Conservation (phyloP, 2,329 filamentous ascomycete genomes). For the Aschersonia sp. region DNA sequence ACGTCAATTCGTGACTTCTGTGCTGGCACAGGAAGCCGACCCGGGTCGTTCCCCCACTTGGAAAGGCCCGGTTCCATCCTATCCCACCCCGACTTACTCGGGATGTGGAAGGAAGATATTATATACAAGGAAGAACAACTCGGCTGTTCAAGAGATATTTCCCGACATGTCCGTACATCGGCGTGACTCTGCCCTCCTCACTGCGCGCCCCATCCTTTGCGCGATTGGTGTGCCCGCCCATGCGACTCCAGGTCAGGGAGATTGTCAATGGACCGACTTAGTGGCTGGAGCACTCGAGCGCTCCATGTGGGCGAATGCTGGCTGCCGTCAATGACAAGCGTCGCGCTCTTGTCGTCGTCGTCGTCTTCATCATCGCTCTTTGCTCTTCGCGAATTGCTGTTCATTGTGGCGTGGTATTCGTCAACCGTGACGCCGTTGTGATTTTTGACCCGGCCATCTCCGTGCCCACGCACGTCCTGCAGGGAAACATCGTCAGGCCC, state of each 20-base stretch:
- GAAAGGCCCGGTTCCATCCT: no score
- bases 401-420: conserved; percentile 3
- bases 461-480: conserved; percentile 8
- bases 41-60: no score
- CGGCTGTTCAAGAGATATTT: no score
- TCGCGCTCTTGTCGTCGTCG: conserved; percentile 17
- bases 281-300: conserved; percentile 8
- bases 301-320: conserved; percentile 10
- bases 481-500: conserved; percentile 23
- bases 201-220: conserved; percentile 7
- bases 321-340: conserved; percentile 20
- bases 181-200: not conserved
- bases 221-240: conserved; percentile 7
- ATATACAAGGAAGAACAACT: no score
- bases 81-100: no score
- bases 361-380: not conserved
- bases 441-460: not conserved
- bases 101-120: no score
- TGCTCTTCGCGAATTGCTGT: not conserved
- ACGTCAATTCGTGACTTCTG: no score
- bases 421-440: conserved; percentile 8
- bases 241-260: conserved; percentile 17
- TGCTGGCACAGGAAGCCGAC: no score
- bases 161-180: no score
- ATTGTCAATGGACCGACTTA: conserved; percentile 12